phyloP scores from a whole-genome alignment of 225 moss, liverwort and hornwort genomes.

The Thuidium tamariscinum region DNA sequence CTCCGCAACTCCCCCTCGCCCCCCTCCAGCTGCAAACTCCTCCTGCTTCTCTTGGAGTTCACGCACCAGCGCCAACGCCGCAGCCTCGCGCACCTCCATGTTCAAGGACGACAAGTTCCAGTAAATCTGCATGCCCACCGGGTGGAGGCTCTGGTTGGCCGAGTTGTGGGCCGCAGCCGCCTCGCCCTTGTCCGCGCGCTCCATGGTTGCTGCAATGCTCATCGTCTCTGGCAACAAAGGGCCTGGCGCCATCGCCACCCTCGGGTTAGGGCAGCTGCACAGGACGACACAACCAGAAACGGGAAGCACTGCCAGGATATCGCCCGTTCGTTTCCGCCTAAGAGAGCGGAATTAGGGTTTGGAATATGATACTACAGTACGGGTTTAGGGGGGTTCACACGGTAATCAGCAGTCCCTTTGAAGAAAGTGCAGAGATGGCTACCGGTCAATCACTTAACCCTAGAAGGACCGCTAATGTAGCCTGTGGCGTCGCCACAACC shows the following conservation, averaged over 20 bases:
- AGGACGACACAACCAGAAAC: background rate
- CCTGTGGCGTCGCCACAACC: no score
- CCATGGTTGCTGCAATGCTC: background rate
- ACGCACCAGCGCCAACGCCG: slow-evolving; percentile 61
- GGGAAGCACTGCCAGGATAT: background rate
- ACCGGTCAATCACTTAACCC: no score
- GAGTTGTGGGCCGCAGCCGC: background rate
- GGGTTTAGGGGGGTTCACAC: background rate
- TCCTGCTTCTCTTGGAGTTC: slow-evolving; percentile 63
- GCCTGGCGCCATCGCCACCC: slow-evolving; percentile 38
- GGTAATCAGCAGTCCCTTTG: no score
- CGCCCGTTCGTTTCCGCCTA: background rate
- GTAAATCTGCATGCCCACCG: slow-evolving; percentile 91
- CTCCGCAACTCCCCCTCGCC: slow-evolving; percentile 42
- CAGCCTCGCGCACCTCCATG: slow-evolving; percentile 64
- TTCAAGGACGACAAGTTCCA: slow-evolving; percentile 70
- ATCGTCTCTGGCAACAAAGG: slow-evolving; percentile 15
- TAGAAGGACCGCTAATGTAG: no score
- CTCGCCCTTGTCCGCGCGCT: background rate
- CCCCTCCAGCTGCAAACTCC: slow-evolving; percentile 57
- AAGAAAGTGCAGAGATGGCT: no score
- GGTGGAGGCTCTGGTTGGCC: slow-evolving; percentile 24
- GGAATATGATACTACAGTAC: background rate
- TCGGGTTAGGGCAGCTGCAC: background rate
- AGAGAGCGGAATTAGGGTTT: background rate